phyloP scores from a whole-genome alignment of 2,329 filamentous ascomycete species.

The Domatiomyces catenatus region DNA sequence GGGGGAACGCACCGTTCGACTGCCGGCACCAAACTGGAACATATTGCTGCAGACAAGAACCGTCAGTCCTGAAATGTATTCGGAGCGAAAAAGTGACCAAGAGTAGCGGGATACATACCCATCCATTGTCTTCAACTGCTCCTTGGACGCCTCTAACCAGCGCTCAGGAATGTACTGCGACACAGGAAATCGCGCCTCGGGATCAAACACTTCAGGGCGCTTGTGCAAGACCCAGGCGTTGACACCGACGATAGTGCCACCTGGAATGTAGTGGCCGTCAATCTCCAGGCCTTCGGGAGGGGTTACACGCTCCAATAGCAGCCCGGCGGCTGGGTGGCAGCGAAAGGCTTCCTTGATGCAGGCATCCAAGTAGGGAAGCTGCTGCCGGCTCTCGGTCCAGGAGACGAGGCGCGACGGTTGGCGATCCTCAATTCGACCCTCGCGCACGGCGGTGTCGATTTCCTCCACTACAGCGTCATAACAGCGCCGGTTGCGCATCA shows the following conservation, averaged over 20 bases:
- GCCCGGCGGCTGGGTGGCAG: slow-evolving; percentile 56
- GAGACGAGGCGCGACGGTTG: slow-evolving; percentile 8
- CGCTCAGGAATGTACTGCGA: slow-evolving; percentile 54
- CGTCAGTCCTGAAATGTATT: background rate
- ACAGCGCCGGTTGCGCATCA: slow-evolving; percentile 45
- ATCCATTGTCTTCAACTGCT: slow-evolving; percentile 36
- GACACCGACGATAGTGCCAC: slow-evolving; percentile 59
- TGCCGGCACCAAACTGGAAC: slow-evolving; percentile 35
- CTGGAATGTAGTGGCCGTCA: slow-evolving; percentile 51
- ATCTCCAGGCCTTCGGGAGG: slow-evolving; percentile 46
- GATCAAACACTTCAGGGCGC: slow-evolving; percentile 50
- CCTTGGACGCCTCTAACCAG: slow-evolving; percentile 42
- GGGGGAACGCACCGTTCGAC: slow-evolving; percentile 24
- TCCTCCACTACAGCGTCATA: slow-evolving; percentile 15
- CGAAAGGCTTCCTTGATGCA: slow-evolving; percentile 66
- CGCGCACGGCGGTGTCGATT: slow-evolving; percentile 11
- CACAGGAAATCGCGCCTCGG: slow-evolving; percentile 32
- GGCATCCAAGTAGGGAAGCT: slow-evolving; percentile 60
- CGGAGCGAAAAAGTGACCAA: slow-evolving; percentile 19
- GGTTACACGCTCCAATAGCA: slow-evolving; percentile 59
- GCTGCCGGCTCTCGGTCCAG: slow-evolving; percentile 46
- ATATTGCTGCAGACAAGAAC: slow-evolving; percentile 3
- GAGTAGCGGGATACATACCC: slow-evolving; percentile 5
- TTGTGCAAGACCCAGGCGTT: slow-evolving; percentile 63
- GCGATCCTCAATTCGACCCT: slow-evolving; percentile 9